These are phyloP conservation scores for Fulvia fulva DNA, from an alignment of 2,329 filamentous ascomycete species.

Conservation along the genomic window DNA sequence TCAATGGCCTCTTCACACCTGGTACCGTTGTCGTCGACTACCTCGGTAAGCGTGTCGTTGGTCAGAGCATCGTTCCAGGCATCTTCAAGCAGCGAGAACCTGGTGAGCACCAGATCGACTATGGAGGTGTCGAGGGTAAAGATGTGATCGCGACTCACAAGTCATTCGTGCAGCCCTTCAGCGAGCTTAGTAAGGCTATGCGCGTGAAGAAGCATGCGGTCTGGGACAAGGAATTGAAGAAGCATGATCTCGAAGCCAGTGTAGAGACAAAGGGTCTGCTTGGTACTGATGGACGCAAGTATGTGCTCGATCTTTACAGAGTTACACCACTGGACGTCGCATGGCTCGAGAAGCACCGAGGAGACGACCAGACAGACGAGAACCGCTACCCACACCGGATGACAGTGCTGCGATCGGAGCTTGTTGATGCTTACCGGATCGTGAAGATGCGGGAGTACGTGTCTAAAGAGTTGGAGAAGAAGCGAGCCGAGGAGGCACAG, in stretches of 20 bases:
- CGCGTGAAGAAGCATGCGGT: constrained; percentile 92
- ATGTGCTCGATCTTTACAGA: constrained; percentile 93
- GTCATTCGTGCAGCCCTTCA: constrained; percentile 76
- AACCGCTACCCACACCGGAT: constrained; percentile 85
- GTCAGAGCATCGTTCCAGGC: constrained; percentile 94
- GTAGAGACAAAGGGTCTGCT: constrained; percentile 98
- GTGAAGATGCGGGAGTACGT: constrained; percentile 87
- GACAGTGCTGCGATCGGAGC: constrained; percentile 86
- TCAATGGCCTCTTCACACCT: constrained; percentile 88
- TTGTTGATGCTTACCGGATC: constrained; percentile 82
- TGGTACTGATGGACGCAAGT: constrained; percentile 93
- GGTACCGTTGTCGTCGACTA: constrained; percentile 97
- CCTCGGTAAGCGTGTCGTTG: constrained; percentile 92
- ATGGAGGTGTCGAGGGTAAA: constrained; percentile 95
- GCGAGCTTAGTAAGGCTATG: constrained; percentile 84
- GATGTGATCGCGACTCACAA: constrained; percentile 90
- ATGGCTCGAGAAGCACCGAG: constrained; percentile 77
- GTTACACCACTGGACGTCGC: constrained; percentile 85
- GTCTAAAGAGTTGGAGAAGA: constrained; percentile 68
- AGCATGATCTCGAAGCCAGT: constrained; percentile 87
- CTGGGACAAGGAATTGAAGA: constrained; percentile 93
- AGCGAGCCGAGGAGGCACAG: constrained; percentile 39
- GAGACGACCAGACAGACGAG: constrained; percentile 48
- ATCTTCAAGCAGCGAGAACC: constrained; percentile 99
- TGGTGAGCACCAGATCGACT: constrained; percentile 97